phyloP scores from a whole-genome alignment of 2,329 filamentous ascomycete species.

The Aspergillus fumigatiaffinis region DNA sequence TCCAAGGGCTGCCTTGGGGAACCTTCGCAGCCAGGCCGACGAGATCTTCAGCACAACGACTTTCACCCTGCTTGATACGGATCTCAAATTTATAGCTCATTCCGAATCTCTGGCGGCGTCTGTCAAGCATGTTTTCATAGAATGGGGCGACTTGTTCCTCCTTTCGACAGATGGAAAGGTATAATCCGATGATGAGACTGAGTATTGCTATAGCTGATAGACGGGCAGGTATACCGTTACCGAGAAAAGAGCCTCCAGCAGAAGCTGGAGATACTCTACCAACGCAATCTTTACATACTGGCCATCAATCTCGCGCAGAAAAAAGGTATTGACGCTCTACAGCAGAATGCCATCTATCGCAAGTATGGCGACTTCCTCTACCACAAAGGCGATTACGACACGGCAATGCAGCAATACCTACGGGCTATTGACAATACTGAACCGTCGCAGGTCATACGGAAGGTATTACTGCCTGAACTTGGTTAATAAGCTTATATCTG shows the following conservation, averaged over 20 bases:
- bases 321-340: constrained; percentile 69
- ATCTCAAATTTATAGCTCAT: constrained; percentile 84
- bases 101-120: constrained; percentile 79
- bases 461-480: constrained; percentile 48
- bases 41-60: constrained; percentile 81
- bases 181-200: constrained; percentile 18
- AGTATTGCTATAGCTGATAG: constrained; percentile 12
- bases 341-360: constrained; percentile 88
- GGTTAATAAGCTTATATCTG: not conserved
- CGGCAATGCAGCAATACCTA: constrained; percentile 98
- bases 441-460: constrained; percentile 91
- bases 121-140: constrained; percentile 73
- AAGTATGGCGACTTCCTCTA: constrained; percentile 94
- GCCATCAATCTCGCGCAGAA: constrained; percentile 93
- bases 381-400: constrained; percentile 92
- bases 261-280: constrained; percentile 88
- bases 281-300: constrained; percentile 84
- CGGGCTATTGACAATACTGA: constrained; percentile 94
- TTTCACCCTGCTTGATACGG: constrained; percentile 87
- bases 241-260: constrained; percentile 88
- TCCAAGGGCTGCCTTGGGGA: constrained; percentile 62
- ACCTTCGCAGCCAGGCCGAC: constrained; percentile 71
- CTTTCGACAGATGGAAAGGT: constrained; percentile 90
- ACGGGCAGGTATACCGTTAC: constrained; percentile 70
- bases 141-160: constrained; percentile 92